Evolutionary conservation across 768 basidiomycete species (phyloP), one percentile per base, ranked within the genome.

Genomic region (Tulasnella sp.): DNA sequence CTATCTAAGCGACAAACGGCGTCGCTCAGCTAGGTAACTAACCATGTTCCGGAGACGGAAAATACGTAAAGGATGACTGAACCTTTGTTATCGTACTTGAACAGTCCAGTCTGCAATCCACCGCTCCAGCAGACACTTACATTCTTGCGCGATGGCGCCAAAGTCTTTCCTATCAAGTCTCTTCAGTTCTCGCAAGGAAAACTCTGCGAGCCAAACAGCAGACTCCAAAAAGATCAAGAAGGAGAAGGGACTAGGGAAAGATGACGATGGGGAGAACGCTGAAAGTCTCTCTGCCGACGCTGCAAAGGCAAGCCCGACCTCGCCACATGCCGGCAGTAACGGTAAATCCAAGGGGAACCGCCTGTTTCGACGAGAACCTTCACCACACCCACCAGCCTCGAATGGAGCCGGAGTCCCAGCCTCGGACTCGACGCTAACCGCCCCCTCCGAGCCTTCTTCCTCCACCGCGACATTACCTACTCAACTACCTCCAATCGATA

Each of bases 401-500:
- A 73, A 48, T 78, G 78, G 73, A 29, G 71, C 71, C 37, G 71
- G 71, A 40, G 13, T 72, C 44, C 39, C 71, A 32, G 71, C 71
- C 37, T 40, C 71, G 20, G 71, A 42, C 55, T 73, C 61, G 70
- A 61, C 35, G n/a, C 40, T 70, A 67, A 46, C 13, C 55, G 35
- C 67, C 46, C 76, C 51, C 37, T 77, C 72, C n/a, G 70, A 80
- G 29, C 81, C 81, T 61, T 79, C 81, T 11, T 77, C 79, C 10
- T 81, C 70, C 37, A 44, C 57, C 35, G 70, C 77, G n/a, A 77
- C 79, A 55, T 73, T 77, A 39, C 80, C 80, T 13, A 75, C 67
- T 16, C 51, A 79, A 40, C 77, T 79, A 55, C 75, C 88, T 15
- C 89, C 93, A 6, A 87, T 94, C 77, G 93, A 95, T 83, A 92